A percentile compares a stretch with the other conserved stretches of the same genome.
phyloP scores from a whole-genome alignment of 495 filamentous ascomycete species.

The Xylaria flabelliformis region DNA sequence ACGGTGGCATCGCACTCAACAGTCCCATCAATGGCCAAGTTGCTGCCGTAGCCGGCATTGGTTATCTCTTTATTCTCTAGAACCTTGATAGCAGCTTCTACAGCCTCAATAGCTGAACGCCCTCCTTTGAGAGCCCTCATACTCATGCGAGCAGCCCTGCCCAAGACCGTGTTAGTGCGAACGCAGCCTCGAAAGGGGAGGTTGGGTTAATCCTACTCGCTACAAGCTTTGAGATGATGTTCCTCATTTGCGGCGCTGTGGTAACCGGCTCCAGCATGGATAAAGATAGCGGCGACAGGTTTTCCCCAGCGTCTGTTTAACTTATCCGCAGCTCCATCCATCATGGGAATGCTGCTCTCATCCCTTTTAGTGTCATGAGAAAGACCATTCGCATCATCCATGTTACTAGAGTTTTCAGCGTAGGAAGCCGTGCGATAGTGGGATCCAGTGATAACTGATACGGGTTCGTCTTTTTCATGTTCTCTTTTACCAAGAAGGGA shows the following conservation, averaged over 20 bases:
- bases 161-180: not conserved
- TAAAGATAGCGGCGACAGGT: constrained; percentile 73
- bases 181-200: not conserved
- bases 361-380: not conserved
- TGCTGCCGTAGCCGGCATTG: constrained; percentile 95
- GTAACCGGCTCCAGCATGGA: constrained; percentile 96
- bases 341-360: constrained; percentile 22
- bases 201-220: constrained; percentile 68
- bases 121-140: constrained; percentile 82
- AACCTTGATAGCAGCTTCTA: constrained; percentile 84
- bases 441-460: not conserved
- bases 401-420: not conserved
- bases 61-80: constrained; percentile 95
- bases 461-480: not conserved
- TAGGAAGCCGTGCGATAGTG: not conserved
- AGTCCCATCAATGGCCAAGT: constrained; percentile 84
- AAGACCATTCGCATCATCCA: not conserved
- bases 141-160: constrained; percentile 77
- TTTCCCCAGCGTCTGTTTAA: constrained; percentile 32
- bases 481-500: constrained; percentile 16
- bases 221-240: constrained; percentile 82
- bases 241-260: constrained; percentile 85
- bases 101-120: constrained; percentile 84
- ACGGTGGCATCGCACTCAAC: constrained; percentile 95
- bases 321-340: constrained; percentile 35